A percentile compares a stretch with the other conserved stretches of the same genome.
phyloP scores from a whole-genome alignment of 192 early-diverging fungal species.

The Entophlyctis luteolus region DNA sequence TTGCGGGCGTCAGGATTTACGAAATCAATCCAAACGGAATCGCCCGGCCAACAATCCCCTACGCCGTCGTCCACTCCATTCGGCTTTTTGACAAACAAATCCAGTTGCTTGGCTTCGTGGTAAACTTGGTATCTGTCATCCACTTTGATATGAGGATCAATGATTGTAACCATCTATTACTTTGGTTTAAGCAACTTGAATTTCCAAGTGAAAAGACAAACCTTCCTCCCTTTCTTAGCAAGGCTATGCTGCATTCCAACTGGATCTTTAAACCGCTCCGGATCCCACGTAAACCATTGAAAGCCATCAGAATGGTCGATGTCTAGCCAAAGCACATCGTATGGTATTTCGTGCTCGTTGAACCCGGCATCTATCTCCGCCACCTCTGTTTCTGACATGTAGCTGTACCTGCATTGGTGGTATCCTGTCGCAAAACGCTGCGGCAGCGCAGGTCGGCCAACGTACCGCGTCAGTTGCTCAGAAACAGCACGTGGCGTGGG shows the following conservation, averaged over 20 bases:
- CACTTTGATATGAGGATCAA: slow-evolving; percentile 95
- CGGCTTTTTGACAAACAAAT: slow-evolving; percentile 78
- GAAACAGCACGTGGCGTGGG: slow-evolving; percentile 65
- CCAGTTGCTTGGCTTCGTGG: slow-evolving; percentile 69
- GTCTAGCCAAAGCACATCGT: slow-evolving; percentile 98
- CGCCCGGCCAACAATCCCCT: slow-evolving; percentile 98
- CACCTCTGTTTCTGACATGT: slow-evolving; percentile 86
- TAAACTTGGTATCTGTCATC: slow-evolving; percentile 72
- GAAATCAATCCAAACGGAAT: slow-evolving; percentile 91
- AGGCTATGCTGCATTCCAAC: slow-evolving; percentile 76
- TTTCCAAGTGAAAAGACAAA: background rate
- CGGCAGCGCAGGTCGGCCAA: slow-evolving; percentile 79
- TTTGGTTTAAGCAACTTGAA: background rate
- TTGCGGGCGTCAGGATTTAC: slow-evolving; percentile 67
- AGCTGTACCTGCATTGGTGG: slow-evolving; percentile 99
- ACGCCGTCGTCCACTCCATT: slow-evolving; percentile 72
- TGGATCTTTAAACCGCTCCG: slow-evolving; percentile 82
- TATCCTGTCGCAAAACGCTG: slow-evolving; percentile 86
- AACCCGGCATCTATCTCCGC: slow-evolving; percentile 77
- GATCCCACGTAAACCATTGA: slow-evolving; percentile 96
- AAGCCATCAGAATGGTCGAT: slow-evolving; percentile 99
- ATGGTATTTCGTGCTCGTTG: slow-evolving; percentile 87
- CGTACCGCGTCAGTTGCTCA: slow-evolving; percentile 68
- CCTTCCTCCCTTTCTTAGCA: slow-evolving; percentile 70
- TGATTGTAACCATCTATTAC: slow-evolving; percentile 82